Percentiles rank a stretch among this genome's conserved stretches.
phyloP scores from a whole-genome alignment of 148 eudicot genomes.

The Euryodendron excelsum region DNA sequence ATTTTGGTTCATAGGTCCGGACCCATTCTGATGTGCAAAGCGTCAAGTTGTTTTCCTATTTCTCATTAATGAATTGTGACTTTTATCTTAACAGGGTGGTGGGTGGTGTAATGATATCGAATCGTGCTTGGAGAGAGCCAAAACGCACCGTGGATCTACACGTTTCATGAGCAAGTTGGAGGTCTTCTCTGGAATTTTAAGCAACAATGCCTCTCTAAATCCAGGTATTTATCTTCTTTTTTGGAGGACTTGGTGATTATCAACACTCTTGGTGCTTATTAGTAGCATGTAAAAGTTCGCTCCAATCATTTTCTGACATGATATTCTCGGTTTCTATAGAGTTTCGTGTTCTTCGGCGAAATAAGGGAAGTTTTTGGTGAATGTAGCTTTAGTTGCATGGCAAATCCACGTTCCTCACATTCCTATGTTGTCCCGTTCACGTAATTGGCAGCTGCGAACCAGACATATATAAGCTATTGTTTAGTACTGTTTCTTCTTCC shows the following conservation, averaged over 20 bases:
- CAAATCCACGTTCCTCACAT: conserved; percentile 6
- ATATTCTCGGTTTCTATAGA: too few species aligned
- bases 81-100: conserved; percentile 64
- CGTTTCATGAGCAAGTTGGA: conserved; percentile 65
- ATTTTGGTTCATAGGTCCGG: too few species aligned
- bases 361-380: background rate
- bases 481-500: background rate
- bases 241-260: background rate
- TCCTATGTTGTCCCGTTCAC: background rate
- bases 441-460: too few species aligned
- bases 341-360: background rate
- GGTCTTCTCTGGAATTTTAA: conserved; percentile 73
- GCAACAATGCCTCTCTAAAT: conserved; percentile 69
- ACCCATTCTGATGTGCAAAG: too few species aligned
- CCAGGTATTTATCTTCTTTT: conserved; percentile 47
- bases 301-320: background rate
- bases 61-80: background rate
- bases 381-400: background rate
- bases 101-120: conserved; percentile 92
- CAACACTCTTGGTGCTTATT: too few species aligned
- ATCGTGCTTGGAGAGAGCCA: conserved; percentile 74
- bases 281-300: too few species aligned
- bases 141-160: conserved; percentile 78
- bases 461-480: too few species aligned
- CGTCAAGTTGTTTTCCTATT: too few species aligned